phyloP scores from a whole-genome alignment of 2,329 filamentous ascomycete genomes.

The Neophaeococcomyces aloes region DNA sequence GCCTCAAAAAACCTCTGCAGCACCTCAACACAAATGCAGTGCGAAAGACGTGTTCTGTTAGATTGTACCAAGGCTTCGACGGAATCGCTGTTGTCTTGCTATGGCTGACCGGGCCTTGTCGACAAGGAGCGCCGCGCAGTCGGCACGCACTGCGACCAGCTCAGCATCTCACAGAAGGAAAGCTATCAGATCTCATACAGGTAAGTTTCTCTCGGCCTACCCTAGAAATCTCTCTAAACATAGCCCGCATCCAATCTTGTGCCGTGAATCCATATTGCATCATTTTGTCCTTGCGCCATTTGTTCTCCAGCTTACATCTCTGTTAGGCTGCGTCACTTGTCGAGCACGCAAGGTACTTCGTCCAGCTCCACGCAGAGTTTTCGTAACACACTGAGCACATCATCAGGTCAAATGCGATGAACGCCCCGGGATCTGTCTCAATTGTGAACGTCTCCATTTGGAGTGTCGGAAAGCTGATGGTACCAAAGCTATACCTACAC shows the following conservation, averaged over 20 bases:
- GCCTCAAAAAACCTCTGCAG: too few relatives aligned
- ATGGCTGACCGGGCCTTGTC: not conserved
- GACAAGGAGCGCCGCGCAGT: not conserved
- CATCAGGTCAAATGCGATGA: conserved; percentile 11
- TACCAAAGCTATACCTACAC: not conserved
- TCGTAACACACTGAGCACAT: not conserved
- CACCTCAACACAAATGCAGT: too few relatives aligned
- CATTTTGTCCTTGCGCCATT: not conserved
- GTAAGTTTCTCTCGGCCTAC: not conserved
- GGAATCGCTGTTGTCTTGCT: not conserved
- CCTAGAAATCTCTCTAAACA: not conserved
- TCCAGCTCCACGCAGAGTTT: not conserved
- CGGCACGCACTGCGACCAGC: not conserved
- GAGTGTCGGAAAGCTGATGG: conserved; percentile 37
- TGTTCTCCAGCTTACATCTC: not conserved
- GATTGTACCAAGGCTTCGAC: too few relatives aligned
- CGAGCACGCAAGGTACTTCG: conserved; percentile 7
- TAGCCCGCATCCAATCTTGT: not conserved
- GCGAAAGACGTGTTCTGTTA: too few relatives aligned
- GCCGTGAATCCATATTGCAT: conserved; percentile 3
- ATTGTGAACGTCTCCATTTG: conserved; percentile 31
- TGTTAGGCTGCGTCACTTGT: conserved; percentile 7
- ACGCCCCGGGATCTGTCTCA: conserved; percentile 9
- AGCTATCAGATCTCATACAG: conserved; percentile 8
- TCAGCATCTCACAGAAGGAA: not conserved